Evolutionary conservation across 2,329 filamentous ascomycete species (phyloP).

Genomic region (Magnaporthiopsis incrustans): DNA sequence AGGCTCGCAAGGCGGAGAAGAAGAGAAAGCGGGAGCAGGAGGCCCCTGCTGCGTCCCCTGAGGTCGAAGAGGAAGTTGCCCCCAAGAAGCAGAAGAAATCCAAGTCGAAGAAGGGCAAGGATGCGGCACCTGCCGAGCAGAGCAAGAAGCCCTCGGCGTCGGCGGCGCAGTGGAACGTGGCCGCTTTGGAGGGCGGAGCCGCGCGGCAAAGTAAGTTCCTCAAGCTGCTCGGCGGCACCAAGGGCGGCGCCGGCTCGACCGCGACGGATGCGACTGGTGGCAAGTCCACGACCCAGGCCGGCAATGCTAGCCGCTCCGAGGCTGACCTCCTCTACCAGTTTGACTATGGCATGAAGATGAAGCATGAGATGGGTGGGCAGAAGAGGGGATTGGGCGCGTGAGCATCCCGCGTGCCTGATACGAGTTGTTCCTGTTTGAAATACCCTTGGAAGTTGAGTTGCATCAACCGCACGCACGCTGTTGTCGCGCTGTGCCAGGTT

Average conservation of each 20-base stretch:
- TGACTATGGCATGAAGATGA: constrained; percentile 47
- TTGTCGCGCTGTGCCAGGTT: too few relatives aligned
- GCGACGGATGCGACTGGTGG: constrained; percentile 1
- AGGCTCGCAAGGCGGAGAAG: constrained; percentile 20
- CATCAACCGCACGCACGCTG: not conserved
- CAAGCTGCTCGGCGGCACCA: constrained; percentile 46
- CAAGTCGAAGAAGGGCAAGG: constrained; percentile 27
- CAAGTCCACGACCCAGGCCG: not conserved
- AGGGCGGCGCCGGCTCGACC: constrained; percentile 23
- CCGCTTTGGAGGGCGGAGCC: constrained; percentile 40
- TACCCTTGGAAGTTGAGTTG: not conserved
- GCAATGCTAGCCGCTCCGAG: constrained; percentile 10
- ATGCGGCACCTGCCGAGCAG: constrained; percentile 17
- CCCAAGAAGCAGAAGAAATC: constrained; percentile 18
- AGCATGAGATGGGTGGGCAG: constrained; percentile 41
- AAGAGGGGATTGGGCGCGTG: constrained; percentile 46
- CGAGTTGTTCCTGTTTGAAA: not conserved
- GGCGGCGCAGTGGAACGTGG: constrained; percentile 44
- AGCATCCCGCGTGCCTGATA: constrained; percentile 14
- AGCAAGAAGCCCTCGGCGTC: constrained; percentile 17
- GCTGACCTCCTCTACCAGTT: constrained; percentile 50
- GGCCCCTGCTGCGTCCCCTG: constrained; percentile 19
- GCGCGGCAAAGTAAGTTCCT: constrained; percentile 49
- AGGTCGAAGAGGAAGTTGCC: constrained; percentile 15
- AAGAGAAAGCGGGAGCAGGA: constrained; percentile 17